These are phyloP conservation scores for Cyberlindnera xylosilytica DNA, from an alignment of 805 yeast genomes.

Conservation along the genomic window DNA sequence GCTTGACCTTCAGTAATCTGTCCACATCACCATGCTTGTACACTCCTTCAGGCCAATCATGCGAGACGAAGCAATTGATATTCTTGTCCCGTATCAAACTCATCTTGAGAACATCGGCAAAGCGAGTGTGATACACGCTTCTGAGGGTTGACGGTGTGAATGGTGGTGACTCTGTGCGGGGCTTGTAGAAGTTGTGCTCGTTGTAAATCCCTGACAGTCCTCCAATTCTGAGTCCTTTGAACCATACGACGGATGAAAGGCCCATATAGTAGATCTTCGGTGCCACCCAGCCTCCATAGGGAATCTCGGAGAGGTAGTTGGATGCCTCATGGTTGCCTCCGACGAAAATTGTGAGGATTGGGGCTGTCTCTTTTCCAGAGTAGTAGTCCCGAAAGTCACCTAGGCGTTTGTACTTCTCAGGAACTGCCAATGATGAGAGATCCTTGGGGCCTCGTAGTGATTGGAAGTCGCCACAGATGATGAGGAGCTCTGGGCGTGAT, in stretches of 20 bases:
- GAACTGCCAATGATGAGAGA: slow-evolving; percentile 69
- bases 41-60: slow-evolving; percentile 93
- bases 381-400: slow-evolving; percentile 85
- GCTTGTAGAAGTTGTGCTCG: slow-evolving; percentile 40
- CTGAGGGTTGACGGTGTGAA: slow-evolving; percentile 44
- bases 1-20: slow-evolving; percentile 53
- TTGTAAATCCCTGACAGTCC: slow-evolving; percentile 87
- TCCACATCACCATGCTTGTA: slow-evolving; percentile 59
- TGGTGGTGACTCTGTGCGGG: slow-evolving; percentile 45
- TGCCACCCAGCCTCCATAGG: slow-evolving; percentile 91
- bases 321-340: slow-evolving; percentile 98
- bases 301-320: slow-evolving; percentile 65
- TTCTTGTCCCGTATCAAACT: slow-evolving; percentile 33
- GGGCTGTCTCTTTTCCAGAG: slow-evolving; percentile 56
- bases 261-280: slow-evolving; percentile 86
- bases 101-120: slow-evolving; percentile 55
- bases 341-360: slow-evolving; percentile 73
- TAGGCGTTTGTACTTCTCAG: slow-evolving; percentile 65
- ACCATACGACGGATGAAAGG: slow-evolving; percentile 69
- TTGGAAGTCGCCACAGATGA: slow-evolving; percentile 93
- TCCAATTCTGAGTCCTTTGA: slow-evolving; percentile 69
- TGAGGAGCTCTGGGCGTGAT: slow-evolving; percentile 49
- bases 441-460: slow-evolving; percentile 66
- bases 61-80: slow-evolving; percentile 65
- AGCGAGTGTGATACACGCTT: slow-evolving; percentile 68